These are phyloP conservation scores for Tulasnella sp. DNA, from an alignment of 768 basidiomycete genomes.

Conservation along the genomic window DNA sequence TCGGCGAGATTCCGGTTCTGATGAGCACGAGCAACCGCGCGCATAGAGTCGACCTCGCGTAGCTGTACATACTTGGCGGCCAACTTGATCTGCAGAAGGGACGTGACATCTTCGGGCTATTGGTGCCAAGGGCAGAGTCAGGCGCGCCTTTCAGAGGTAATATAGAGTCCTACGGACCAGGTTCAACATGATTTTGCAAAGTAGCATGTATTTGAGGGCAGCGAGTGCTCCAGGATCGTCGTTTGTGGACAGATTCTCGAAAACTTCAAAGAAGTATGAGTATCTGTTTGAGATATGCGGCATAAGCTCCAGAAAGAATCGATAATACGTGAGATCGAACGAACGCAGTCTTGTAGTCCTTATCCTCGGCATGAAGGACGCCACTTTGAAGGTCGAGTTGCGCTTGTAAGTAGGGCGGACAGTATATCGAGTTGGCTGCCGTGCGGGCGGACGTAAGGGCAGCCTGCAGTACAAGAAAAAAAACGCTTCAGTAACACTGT, in stretches of 20 bases:
- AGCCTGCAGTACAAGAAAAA: no score
- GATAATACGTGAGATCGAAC: background rate
- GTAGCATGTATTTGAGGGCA: conserved; percentile 93
- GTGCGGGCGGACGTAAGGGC: conserved; percentile 84
- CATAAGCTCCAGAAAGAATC: background rate
- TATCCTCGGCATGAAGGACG: conserved; percentile 89
- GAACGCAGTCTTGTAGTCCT: conserved; percentile 84
- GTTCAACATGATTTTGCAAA: conserved; percentile 98
- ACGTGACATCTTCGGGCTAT: conserved; percentile 87
- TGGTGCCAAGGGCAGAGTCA: background rate
- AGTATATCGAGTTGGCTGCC: conserved; percentile 92
- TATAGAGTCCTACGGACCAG: conserved; percentile 43
- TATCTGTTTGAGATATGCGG: conserved; percentile 31
- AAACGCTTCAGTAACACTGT: background rate
- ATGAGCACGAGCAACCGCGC: conserved; percentile 87
- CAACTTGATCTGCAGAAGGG: conserved; percentile 75
- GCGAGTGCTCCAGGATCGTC: conserved; percentile 65
- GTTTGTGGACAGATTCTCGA: conserved; percentile 74
- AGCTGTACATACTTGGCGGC: conserved; percentile 78
- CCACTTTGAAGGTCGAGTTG: conserved; percentile 56
- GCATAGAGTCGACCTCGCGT: conserved; percentile 90
- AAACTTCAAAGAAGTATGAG: conserved; percentile 95
- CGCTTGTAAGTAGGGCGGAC: conserved; percentile 56
- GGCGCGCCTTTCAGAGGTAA: background rate
- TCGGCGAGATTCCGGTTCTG: conserved; percentile 79